Base-by-base conservation (phyloP, 805 yeast genomes). In the Starmerella roubikii region DNA sequence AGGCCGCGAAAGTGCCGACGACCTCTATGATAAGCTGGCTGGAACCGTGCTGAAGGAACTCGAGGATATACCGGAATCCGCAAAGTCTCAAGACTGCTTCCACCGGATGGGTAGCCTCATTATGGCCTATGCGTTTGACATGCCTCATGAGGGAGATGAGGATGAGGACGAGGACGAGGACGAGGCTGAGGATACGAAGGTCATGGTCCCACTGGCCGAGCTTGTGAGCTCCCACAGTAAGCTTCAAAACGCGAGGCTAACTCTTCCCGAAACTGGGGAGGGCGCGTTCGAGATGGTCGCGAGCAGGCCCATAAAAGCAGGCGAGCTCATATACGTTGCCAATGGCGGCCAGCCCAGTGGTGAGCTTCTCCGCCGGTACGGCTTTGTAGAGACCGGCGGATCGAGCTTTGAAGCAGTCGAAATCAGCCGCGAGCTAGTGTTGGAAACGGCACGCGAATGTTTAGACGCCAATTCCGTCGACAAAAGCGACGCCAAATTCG, bases 181-280 rank as follows among this genome's bases (percentile, higher is more conserved):
- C 8, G 57, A 42, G 3, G 53, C 44, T 4, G 54, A 45, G 3
- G 62, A 61, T 4, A 61, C 68, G 47, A 86, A 86, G 55, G 78
- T 93, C 0, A 78, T 91, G 94, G 84, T 86, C 3, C 94, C 97
- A 0, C 62, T 85, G 33, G 97, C 97, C 0, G 98, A 88, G 54
- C 76, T 83, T 18, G 61, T 91, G 43, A 88, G 91, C 54, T 83
- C 95, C 1, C 91, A 86, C 53, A 79, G 94, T 1, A 67, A 67
- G 8, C 62, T 69, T 15, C 74, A 74, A 51, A 88, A 88, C 56
- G 94, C 95, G 7, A 69, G 75, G 41, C 60, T 85, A 44, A 67
- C 67, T 30, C 73, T 73, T 45, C 62, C 65, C 17, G 57, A 59
- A 10, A 27, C 28, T 11, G 40, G 25, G 21, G 49, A 45, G 26